phyloP scores from a whole-genome alignment of 306 rosid genomes.

The Citrullus colocynthis region DNA sequence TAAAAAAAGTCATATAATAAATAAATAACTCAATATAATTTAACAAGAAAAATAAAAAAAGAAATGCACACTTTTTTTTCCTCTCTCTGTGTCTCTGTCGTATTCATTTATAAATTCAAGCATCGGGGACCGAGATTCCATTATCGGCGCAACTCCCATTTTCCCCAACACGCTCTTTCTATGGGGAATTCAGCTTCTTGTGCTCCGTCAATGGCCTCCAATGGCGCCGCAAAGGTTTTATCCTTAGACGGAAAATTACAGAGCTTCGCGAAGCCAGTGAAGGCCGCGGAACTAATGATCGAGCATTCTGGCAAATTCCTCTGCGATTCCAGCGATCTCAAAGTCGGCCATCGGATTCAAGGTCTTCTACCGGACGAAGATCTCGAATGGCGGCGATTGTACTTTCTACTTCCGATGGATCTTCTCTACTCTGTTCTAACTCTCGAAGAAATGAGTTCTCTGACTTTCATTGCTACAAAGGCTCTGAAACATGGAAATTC shows the following conservation, averaged over 20 bases:
- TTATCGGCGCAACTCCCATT: neutral
- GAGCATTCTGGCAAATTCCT: slow-evolving; percentile 56
- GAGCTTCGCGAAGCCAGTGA: slow-evolving; percentile 35
- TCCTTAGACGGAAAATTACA: slow-evolving; percentile 45
- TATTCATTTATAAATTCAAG: slow-evolving; percentile 6
- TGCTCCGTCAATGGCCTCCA: slow-evolving; percentile 39
- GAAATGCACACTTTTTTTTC: neutral
- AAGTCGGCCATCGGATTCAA: slow-evolving; percentile 60
- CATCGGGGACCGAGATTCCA: neutral
- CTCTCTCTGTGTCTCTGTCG: neutral
- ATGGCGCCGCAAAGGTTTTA: slow-evolving; percentile 29
- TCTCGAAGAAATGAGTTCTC: slow-evolving; percentile 54
- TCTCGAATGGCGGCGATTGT: slow-evolving; percentile 40
- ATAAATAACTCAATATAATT: neutral
- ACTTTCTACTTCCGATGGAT: slow-evolving; percentile 82
- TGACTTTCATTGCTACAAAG: slow-evolving; percentile 45
- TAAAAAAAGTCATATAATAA: neutral
- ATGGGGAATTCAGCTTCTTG: slow-evolving; percentile 78
- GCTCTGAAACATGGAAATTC: slow-evolving; percentile 39
- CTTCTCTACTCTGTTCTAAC: slow-evolving; percentile 75
- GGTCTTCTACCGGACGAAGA: slow-evolving; percentile 59
- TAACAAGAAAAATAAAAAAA: too few relatives aligned
- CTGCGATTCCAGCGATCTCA: slow-evolving; percentile 56
- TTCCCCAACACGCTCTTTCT: neutral
- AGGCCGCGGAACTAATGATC: slow-evolving; percentile 61